Evolutionary conservation across 192 early-diverging fungal species (phyloP).

Genomic region (Linnemannia zychae): DNA sequence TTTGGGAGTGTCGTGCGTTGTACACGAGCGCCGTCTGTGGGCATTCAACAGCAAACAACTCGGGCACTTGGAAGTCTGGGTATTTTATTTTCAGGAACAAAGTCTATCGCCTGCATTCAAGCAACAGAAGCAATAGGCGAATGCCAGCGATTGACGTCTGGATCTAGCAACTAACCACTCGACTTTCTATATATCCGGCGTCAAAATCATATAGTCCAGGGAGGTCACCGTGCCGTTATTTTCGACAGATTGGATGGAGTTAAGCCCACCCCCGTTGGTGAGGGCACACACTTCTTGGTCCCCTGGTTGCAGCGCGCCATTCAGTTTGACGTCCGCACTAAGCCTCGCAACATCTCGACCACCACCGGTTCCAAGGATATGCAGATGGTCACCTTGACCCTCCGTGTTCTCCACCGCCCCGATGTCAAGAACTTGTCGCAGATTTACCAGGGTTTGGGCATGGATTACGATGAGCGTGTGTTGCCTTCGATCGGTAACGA

Average conservation of each 20-base stretch:
- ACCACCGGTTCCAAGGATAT: constrained; percentile 99
- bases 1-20: neutral
- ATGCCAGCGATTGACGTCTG: neutral
- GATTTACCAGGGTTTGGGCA: constrained; percentile 92
- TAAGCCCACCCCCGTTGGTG: constrained; percentile 79
- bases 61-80: too few species aligned
- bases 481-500: constrained; percentile 99
- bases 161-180: neutral
- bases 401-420: constrained; percentile 93
- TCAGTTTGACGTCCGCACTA: constrained; percentile 92
- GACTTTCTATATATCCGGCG: neutral
- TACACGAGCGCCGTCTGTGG: neutral
- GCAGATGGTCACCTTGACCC: constrained; percentile 97
- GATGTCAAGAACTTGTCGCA: constrained; percentile 78
- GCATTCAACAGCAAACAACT: neutral
- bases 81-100: neutral
- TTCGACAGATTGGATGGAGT: constrained; percentile 97
- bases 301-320: constrained; percentile 97
- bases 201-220: constrained; percentile 78
- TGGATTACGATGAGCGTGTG: constrained; percentile 98
- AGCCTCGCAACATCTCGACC: constrained; percentile 97
- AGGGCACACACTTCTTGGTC: constrained; percentile 98
- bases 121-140: neutral
- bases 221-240: constrained; percentile 95
- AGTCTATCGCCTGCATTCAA: neutral